Percentiles rank a stretch among this genome's conserved stretches.
phyloP scores from a whole-genome alignment of 2,329 filamentous ascomycete genomes.

The Coniosporium tulheliwenetii region DNA sequence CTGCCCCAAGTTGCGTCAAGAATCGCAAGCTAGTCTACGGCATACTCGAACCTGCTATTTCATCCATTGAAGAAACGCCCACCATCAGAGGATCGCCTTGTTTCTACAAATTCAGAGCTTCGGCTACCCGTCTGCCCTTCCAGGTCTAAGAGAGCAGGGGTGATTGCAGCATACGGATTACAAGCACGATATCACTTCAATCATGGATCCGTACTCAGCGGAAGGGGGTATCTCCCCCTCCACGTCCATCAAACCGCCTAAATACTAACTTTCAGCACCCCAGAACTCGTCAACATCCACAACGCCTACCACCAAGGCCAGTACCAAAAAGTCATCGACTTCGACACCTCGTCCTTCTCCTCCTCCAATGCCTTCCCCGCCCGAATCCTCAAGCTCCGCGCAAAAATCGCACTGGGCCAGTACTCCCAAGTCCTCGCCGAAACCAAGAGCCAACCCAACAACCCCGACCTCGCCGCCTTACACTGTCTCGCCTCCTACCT shows the following conservation, averaged over 20 bases:
- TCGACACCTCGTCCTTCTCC: constrained; percentile 67
- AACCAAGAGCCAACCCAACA: constrained; percentile 41
- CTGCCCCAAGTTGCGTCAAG: too few species aligned
- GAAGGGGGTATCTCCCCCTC: constrained; percentile 36
- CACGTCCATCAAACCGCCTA: background rate
- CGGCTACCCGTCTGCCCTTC: too few species aligned
- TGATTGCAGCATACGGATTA: too few species aligned
- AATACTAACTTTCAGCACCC: constrained; percentile 2
- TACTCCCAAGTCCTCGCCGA: constrained; percentile 56
- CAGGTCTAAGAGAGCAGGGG: too few species aligned
- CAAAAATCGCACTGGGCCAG: constrained; percentile 70
- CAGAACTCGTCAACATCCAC: constrained; percentile 53
- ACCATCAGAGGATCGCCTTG: too few species aligned
- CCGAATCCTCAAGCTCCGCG: constrained; percentile 63
- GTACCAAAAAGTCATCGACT: constrained; percentile 74
- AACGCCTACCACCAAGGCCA: constrained; percentile 60
- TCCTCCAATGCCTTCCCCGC: constrained; percentile 62
- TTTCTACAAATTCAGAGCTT: too few species aligned
- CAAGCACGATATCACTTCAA: background rate
- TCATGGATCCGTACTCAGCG: constrained; percentile 48
- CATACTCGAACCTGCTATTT: too few species aligned
- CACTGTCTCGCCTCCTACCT: constrained; percentile 55
- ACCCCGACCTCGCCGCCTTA: constrained; percentile 60
- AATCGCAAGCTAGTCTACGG: too few species aligned
- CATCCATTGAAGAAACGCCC: too few species aligned